Evolutionary conservation across 768 basidiomycete genomes (phyloP), one percentile per base, ranked within the genome.

Genomic region (Tylopilus balloui): DNA sequence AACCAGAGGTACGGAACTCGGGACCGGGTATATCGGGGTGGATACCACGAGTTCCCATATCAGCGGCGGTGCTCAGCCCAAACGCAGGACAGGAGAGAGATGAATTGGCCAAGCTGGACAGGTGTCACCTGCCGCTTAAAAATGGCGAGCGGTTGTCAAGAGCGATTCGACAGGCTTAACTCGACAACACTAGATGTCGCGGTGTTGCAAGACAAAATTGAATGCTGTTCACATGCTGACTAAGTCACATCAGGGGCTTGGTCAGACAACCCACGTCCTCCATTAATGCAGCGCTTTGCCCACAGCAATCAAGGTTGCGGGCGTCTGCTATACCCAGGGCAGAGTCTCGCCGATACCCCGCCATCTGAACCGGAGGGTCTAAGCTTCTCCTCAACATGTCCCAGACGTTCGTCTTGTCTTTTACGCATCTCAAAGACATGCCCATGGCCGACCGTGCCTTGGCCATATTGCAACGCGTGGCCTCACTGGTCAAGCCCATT

Each of bases 401-500:
- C 15, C 73, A 86, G 35, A 68, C 68, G 20, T 83, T 80, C 57
- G 77, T 89, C 51, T 72, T 78, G 57, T 78, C 84, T 0, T 84
- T 85, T 54, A 83, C 82, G 17, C 83, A 88, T 63, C 75, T 92
- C 53, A 86, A 81, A 52, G 78, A 77, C 49, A 76, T 74, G 59
- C 84, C 84, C 32, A 78, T 79, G 57, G 77, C 81, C 37, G 79
- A 86, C 53, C 75, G 78, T 32, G 89, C 91, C 15, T 73, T 90
- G 36, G 64, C 73, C 14, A 72, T 88, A 62, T 74, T 93, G 31
- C 78, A 86, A 56, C 76, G 77, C 53, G 74, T 89, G 25, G 84
- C 86, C 1, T 83, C 84, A 2, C 75, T 90, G 42, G 91, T 95
- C 42, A 94, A 93, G 66, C 94, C 94, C 7, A 92, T 97, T 55